Evolutionary conservation across 1,139 yeast species (phyloP).

Genomic region (Yueomyces sp.): DNA sequence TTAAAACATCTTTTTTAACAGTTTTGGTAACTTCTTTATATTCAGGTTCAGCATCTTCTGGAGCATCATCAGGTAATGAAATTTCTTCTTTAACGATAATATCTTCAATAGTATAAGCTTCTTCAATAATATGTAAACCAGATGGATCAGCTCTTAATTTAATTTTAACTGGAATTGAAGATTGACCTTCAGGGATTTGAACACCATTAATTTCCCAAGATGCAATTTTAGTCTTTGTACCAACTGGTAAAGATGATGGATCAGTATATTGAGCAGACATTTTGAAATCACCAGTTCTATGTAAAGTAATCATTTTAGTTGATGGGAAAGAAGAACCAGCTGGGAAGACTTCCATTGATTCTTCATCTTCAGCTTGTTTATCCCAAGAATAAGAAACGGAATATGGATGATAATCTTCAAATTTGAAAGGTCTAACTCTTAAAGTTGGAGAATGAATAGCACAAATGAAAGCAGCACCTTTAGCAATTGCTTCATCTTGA

Average conservation of each 20-base stretch:
- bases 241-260: conserved; percentile 57
- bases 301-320: conserved; percentile 83
- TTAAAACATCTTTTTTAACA: conserved; percentile 77
- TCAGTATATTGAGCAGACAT: conserved; percentile 78
- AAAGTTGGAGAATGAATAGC: conserved; percentile 98
- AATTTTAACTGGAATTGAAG: conserved; percentile 73
- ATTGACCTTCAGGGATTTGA: conserved; percentile 59
- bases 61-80: conserved; percentile 39
- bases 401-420: conserved; percentile 84
- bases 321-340: conserved; percentile 84
- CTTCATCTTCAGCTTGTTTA: conserved; percentile 73
- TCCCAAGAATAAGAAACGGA: conserved; percentile 93
- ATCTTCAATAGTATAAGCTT: conserved; percentile 91
- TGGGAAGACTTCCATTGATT: conserved; percentile 92
- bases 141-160: conserved; percentile 94
- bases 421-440: conserved; percentile 95
- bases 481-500: conserved; percentile 97
- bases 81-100: conserved; percentile 76
- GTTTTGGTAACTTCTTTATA: conserved; percentile 83
- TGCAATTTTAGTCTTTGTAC: conserved; percentile 55
- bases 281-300: conserved; percentile 79
- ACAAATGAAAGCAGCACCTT: conserved; percentile 97
- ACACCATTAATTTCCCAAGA: conserved; percentile 83
- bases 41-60: conserved; percentile 63
- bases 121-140: conserved; percentile 84